phyloP scores from a whole-genome alignment of 2,329 filamentous ascomycete genomes.

The Aspergillus neotritici region DNA sequence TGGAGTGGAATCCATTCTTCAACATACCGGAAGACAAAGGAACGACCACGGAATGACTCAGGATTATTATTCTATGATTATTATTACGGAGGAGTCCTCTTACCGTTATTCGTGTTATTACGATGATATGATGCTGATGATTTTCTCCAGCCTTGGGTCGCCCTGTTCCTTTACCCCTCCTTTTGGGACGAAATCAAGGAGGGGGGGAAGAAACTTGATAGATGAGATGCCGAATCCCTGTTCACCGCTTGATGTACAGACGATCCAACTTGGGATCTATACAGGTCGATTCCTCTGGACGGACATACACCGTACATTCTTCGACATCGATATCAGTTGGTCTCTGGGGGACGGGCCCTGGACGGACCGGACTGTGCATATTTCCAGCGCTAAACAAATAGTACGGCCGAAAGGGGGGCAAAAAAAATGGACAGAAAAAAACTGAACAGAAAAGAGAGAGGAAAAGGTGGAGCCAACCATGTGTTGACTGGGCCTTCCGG shows the following conservation, averaged over 20 bases:
- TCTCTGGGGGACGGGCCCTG: too few species aligned
- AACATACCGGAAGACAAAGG: background rate
- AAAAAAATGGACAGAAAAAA: slow-evolving; percentile 12
- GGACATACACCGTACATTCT: too few species aligned
- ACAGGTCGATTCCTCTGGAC: too few species aligned
- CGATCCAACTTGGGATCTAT: background rate
- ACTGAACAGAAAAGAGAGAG: background rate
- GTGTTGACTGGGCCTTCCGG: slow-evolving; percentile 8
- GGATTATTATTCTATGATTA: too few species aligned
- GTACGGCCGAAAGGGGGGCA: slow-evolving; percentile 4
- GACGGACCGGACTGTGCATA: too few species aligned
- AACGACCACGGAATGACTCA: background rate
- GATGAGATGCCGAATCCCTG: too few species aligned
- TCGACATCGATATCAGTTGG: too few species aligned
- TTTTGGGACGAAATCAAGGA: background rate
- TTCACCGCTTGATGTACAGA: background rate
- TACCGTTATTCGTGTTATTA: too few species aligned
- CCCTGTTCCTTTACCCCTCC: slow-evolving; percentile 1
- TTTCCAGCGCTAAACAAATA: background rate
- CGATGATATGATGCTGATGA: too few species aligned
- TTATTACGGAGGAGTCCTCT: too few species aligned
- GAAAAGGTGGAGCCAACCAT: slow-evolving; percentile 17
- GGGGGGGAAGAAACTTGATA: background rate
- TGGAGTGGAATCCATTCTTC: background rate
- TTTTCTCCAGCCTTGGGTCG: too few species aligned